Base-by-base conservation (phyloP, 2,329 filamentous ascomycete species). In the Aspergillus quadrilineatus region DNA sequence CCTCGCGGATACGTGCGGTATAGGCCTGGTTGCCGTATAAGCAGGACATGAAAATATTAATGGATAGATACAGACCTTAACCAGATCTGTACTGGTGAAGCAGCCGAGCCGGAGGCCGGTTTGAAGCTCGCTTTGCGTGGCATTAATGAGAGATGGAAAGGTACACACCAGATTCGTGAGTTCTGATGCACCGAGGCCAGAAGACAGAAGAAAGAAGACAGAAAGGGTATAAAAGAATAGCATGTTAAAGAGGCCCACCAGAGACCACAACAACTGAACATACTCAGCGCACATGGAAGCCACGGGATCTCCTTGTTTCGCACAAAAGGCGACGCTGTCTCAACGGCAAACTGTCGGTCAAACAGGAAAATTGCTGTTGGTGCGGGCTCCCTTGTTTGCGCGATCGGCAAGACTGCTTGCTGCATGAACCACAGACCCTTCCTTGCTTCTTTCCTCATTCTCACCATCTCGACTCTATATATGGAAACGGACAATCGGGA, bases 61-160 rank as follows among this genome's bases (percentile, higher is more conserved):
- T 4, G 6, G 2, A 41, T 14, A 12, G 26, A 9, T n/a, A 61
- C 60, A 10, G 14, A 74, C 74, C 57, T 70, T 75, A 44, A 85
- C 82, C 15, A 86, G 70, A 55, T 85, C 80, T n/a, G 81, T 78
- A 62, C 81, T 85, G 1, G 78, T 82, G 60, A 82, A 85, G n/a
- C 75, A 70, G 2, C 76, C 76, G 15, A 69, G 69, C 44, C 79
- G 73, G 8, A 85, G 69, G 1, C 82, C 83, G 41, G 68, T 64
- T 28, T 74, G 69, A 22, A 85, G 71, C 26, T 84, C 77, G 44
- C 84, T 81, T 1, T 75, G 73, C 0, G 79, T 80, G 10, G 77
- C 82, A 62, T 84, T 76, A 15, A 82, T 71, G 30, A 86, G 69
- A 6, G 68, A 64, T 9, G 74, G 73, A 55, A 69, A 70, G n/a